Percentiles rank a stretch among this genome's conserved stretches.
Conservation (phyloP, 345 rosid genomes). For the Lepidium sativum region DNA sequence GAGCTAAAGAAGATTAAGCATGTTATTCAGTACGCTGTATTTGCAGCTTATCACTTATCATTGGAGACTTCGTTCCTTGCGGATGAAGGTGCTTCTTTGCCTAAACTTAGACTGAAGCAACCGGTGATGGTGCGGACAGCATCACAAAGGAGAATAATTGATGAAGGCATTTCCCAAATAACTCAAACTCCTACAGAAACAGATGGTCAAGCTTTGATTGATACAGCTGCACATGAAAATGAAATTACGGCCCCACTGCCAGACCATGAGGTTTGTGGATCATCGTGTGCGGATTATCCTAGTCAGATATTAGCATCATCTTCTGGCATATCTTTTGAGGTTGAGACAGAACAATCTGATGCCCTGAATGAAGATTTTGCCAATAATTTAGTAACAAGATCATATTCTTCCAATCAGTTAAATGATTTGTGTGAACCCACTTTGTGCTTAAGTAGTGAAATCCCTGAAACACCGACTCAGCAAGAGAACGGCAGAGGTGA, state of each 20-base stretch:
- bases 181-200: slow-evolving; percentile 25
- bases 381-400: slow-evolving; percentile 20
- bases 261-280: slow-evolving; percentile 36
- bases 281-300: slow-evolving; percentile 30
- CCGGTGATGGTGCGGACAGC: slow-evolving; percentile 25
- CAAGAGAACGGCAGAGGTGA: slow-evolving; percentile 25
- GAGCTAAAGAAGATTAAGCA: slow-evolving; percentile 93
- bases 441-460: slow-evolving; percentile 16
- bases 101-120: slow-evolving; percentile 41
- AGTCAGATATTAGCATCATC: slow-evolving; percentile 25
- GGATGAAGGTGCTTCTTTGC: slow-evolving; percentile 97
- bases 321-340: slow-evolving; percentile 22
- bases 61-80: slow-evolving; percentile 97
- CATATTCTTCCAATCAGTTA: slow-evolving; percentile 20
- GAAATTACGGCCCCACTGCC: slow-evolving; percentile 11
- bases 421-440: slow-evolving; percentile 23
- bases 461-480: slow-evolving; percentile 30
- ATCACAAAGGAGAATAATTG: slow-evolving; percentile 37
- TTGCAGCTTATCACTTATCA: slow-evolving; percentile 95
- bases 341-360: slow-evolving; percentile 29
- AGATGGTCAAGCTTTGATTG: slow-evolving; percentile 20
- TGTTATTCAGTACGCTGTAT: slow-evolving; percentile 80
- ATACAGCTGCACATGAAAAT: slow-evolving; percentile 31
- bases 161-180: slow-evolving; percentile 30
- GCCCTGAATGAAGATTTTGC: slow-evolving; percentile 27